These are phyloP conservation scores for Violaceomyces palustris DNA, from an alignment of 1,284 basidiomycete genomes.

Conservation along the genomic window DNA sequence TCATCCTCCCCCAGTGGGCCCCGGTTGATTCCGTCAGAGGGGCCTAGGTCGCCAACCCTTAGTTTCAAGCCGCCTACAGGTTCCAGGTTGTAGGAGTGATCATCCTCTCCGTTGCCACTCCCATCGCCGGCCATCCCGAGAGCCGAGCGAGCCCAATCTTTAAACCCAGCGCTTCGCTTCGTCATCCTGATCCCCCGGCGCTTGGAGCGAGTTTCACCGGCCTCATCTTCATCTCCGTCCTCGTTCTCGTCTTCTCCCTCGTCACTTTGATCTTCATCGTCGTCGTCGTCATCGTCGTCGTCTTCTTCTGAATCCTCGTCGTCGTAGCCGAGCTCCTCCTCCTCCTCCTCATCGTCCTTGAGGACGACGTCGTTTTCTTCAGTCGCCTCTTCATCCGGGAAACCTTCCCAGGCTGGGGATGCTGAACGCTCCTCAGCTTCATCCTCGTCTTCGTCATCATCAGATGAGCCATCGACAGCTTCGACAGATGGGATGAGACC, in stretches of 20 bases:
- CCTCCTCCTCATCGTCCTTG: constrained; percentile 5
- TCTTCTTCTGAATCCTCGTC: constrained; percentile 6
- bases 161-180: constrained; percentile 39
- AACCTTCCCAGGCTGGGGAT: too few species aligned
- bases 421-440: neutral
- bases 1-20: constrained; percentile 47
- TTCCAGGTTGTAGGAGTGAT: constrained; percentile 31
- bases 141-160: constrained; percentile 48
- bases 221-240: neutral
- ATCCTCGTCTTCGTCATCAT: constrained; percentile 1
- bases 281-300: constrained; percentile 6
- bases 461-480: neutral
- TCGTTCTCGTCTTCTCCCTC: constrained; percentile 11
- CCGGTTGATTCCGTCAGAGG: constrained; percentile 44
- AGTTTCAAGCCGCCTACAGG: constrained; percentile 42
- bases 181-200: constrained; percentile 33
- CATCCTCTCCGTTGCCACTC: constrained; percentile 8
- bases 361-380: neutral
- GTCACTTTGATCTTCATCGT: constrained; percentile 13
- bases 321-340: constrained; percentile 7
- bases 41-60: constrained; percentile 43
- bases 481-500: constrained; percentile 14
- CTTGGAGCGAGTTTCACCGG: constrained; percentile 8
- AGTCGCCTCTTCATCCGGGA: neutral
- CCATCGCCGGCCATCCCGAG: constrained; percentile 23